Percentiles rank a stretch among this genome's conserved stretches.
phyloP scores from a whole-genome alignment of 139 green algal genomes.

The Deuterostichococcus epilithicus region DNA sequence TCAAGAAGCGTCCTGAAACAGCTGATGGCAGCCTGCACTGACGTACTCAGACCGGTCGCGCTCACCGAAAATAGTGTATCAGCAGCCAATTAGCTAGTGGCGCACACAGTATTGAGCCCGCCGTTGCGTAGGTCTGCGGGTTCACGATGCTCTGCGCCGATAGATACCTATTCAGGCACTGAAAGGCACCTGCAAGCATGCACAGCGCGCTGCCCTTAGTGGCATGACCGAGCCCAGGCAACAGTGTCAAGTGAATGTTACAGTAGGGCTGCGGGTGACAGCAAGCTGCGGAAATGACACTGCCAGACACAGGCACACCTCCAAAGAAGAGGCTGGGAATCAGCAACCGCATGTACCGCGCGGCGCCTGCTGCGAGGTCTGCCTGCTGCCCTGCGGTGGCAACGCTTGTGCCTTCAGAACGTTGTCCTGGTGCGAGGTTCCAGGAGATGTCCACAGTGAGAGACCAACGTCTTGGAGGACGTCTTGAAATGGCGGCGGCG shows the following conservation, averaged over 20 bases:
- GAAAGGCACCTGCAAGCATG: background rate
- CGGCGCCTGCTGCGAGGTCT: constrained; percentile 28
- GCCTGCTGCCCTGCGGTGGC: constrained; percentile 32
- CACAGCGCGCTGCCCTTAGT: too few species aligned
- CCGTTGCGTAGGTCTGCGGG: constrained; percentile 27
- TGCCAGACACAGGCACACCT: background rate
- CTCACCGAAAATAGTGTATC: constrained; percentile 14
- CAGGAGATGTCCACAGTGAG: too few species aligned
- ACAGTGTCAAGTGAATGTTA: too few species aligned
- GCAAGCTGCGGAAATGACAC: too few species aligned
- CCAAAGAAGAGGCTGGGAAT: constrained; percentile 36
- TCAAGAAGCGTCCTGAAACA: too few species aligned
- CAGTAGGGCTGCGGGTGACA: background rate
- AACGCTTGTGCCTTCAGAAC: too few species aligned
- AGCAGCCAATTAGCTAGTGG: constrained; percentile 34
- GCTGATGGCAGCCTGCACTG: too few species aligned
- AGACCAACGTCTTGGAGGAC: too few species aligned
- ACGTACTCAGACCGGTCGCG: too few species aligned
- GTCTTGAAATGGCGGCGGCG: too few species aligned
- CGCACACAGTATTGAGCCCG: constrained; percentile 6
- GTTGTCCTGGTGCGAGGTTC: too few species aligned
- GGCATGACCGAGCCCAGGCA: too few species aligned
- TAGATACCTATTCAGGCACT: constrained; percentile 49
- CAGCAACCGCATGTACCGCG: constrained; percentile 30
- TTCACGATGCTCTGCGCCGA: constrained; percentile 47